These are phyloP conservation scores for Phytomonas sp. DNA, from an alignment of 208 protist genomes.

Conservation along the genomic window DNA sequence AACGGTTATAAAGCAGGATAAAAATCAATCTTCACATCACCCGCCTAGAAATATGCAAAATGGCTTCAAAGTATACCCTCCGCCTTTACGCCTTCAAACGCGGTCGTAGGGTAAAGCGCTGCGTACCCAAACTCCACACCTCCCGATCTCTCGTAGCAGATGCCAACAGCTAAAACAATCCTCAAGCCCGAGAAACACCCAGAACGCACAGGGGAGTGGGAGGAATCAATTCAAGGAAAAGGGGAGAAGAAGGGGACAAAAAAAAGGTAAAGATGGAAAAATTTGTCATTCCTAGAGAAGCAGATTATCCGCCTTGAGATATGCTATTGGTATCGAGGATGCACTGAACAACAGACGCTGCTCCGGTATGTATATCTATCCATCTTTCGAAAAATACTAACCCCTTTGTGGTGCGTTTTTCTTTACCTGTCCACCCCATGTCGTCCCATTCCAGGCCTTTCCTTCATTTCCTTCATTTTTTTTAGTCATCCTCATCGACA, in stretches of 20 bases:
- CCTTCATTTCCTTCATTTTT: conserved; percentile 2
- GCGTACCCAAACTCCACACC: neutral
- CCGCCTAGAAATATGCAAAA: neutral
- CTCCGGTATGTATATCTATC: neutral
- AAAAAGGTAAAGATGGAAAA: neutral
- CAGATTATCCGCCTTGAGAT: neutral
- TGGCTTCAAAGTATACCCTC: neutral
- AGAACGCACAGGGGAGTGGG: neutral
- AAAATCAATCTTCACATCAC: neutral
- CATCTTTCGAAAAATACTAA: no score
- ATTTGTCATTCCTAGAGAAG: neutral
- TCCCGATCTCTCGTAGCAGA: neutral
- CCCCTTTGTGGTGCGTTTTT: neutral
- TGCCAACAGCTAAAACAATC: neutral
- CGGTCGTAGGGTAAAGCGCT: neutral
- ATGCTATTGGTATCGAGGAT: neutral
- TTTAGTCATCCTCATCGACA: conserved; percentile 31
- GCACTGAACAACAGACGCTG: neutral
- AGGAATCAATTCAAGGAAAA: no score
- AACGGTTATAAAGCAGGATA: neutral
- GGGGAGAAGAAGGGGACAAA: neutral
- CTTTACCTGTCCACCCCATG: neutral
- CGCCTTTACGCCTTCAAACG: neutral
- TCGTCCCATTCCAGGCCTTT: neutral
- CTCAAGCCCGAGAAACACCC: neutral